Evolutionary conservation across 139 green algal genomes (phyloP).

Genomic region (Haematococcus lacustris): DNA sequence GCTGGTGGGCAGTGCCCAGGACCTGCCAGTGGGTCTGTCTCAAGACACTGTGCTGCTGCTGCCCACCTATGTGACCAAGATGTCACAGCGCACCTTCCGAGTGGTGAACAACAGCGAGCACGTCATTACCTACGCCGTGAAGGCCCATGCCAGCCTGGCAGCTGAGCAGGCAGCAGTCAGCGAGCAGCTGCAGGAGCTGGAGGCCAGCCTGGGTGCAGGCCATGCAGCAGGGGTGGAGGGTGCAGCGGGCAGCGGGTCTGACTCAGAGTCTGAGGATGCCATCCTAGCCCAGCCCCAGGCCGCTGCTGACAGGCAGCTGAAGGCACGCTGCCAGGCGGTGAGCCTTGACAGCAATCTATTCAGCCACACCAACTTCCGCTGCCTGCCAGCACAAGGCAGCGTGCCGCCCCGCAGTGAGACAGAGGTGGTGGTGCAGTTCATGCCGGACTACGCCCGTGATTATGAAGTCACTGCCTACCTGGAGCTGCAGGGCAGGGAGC

Average conservation of each 20-base stretch:
- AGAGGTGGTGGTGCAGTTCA: conserved; percentile 66
- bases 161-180: conserved; percentile 6
- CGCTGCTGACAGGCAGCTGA: conserved; percentile 3
- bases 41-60: conserved; percentile 35
- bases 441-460: conserved; percentile 45
- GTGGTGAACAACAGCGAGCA: conserved; percentile 40
- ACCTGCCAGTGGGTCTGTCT: conserved; percentile 48
- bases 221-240: not conserved
- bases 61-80: conserved; percentile 66
- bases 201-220: not conserved
- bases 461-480: conserved; percentile 49
- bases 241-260: conserved; percentile 31
- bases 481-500: conserved; percentile 44
- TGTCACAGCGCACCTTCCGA: conserved; percentile 57
- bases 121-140: conserved; percentile 36
- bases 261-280: conserved; percentile 36
- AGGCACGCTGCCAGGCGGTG: conserved; percentile 7
- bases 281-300: conserved; percentile 20
- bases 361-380: too few relatives aligned
- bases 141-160: conserved; percentile 15
- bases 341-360: not conserved
- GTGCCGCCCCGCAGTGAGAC: conserved; percentile 52
- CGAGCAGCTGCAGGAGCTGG: not conserved
- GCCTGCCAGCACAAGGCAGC: too few relatives aligned
- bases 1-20: conserved; percentile 37